Conservation (phyloP, 177 flowering plant species). For the Telopea speciosissima region DNA sequence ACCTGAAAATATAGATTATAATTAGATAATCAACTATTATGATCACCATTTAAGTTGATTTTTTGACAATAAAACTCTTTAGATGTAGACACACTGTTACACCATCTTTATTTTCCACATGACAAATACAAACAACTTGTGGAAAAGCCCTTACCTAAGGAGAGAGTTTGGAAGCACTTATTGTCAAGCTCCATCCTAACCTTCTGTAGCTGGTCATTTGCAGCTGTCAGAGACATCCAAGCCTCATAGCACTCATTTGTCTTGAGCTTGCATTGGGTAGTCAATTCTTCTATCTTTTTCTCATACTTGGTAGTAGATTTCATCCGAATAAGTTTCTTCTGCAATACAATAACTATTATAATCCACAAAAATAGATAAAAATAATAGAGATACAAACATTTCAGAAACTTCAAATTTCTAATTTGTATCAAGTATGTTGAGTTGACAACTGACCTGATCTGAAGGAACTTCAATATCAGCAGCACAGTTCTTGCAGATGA, state of each 20-base stretch:
- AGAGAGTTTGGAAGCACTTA: slow-evolving; percentile 41
- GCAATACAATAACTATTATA: slow-evolving; percentile 11
- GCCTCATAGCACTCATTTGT: slow-evolving; percentile 88
- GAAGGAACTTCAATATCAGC: slow-evolving; percentile 57
- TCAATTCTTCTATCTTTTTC: slow-evolving; percentile 71
- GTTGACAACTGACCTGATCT: slow-evolving; percentile 41
- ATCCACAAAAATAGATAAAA: background rate
- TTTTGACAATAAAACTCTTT: background rate
- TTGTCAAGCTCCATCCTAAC: slow-evolving; percentile 77
- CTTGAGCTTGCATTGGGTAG: slow-evolving; percentile 54
- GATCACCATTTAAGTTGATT: no score
- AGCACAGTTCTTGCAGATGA: slow-evolving; percentile 59
- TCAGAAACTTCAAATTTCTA: background rate
- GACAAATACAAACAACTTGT: background rate
- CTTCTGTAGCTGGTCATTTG: slow-evolving; percentile 74
- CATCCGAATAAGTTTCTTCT: slow-evolving; percentile 47
- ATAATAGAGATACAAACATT: background rate
- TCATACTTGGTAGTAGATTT: slow-evolving; percentile 63
- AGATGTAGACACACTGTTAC: background rate
- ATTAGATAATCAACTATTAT: no score
- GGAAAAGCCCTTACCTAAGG: slow-evolving; percentile 45
- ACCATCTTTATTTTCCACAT: background rate
- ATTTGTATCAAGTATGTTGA: background rate
- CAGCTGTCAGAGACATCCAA: slow-evolving; percentile 83
- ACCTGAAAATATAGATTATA: background rate